Evolutionary conservation across 2,329 filamentous ascomycete species (phyloP), one percentile per base, ranked within the genome.

Genomic region (Cladophialophora exuberans): DNA sequence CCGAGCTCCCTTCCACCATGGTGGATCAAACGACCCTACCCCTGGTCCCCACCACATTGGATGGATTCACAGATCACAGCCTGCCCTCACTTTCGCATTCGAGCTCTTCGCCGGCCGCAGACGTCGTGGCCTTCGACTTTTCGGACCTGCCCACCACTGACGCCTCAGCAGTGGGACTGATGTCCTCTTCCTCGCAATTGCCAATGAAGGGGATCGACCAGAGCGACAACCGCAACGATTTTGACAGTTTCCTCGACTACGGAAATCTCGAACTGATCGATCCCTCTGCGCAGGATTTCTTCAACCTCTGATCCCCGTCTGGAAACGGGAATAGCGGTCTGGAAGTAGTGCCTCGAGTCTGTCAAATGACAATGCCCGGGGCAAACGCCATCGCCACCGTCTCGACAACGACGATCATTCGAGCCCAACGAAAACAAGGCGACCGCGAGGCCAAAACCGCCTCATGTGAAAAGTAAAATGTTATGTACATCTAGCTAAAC

Each of bases 241-340:
- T 66, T 33, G 64, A 66, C 48, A 58, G 54, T 22, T 64, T 66
- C 43, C 53, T 66, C 33, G 64, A 66, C 44, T 65, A 64, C 48
- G 59, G 59, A 18, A 36, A 54, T 33, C 60, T 64, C 52, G 56
- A 60, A 22, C 51, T 63, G 50, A 55, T 63, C 18, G 61, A 63
- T 38, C 23, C 53, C n/a, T 49, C 52, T 10, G 25, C 38, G n/a
- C 59, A 63, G 31, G 57, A 59, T 18, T 63, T 62, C 57, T 63
- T 63, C 39, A 41, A 45, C 31, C 38, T 61, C 17, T 62, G 35
- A 57, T n/a, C n/a, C n/a, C n/a, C n/a, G n/a, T n/a, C n/a, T n/a
- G n/a, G n/a, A n/a, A n/a, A n/a, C n/a, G n/a, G n/a, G n/a, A n/a
- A n/a, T n/a, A n/a, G n/a, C n/a, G n/a, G n/a, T n/a, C n/a, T n/a